Percentiles rank a stretch among this genome's conserved stretches.
These are phyloP conservation scores for Cercospora sp. DNA, from an alignment of 2,329 filamentous ascomycete genomes.

Conservation along the genomic window DNA sequence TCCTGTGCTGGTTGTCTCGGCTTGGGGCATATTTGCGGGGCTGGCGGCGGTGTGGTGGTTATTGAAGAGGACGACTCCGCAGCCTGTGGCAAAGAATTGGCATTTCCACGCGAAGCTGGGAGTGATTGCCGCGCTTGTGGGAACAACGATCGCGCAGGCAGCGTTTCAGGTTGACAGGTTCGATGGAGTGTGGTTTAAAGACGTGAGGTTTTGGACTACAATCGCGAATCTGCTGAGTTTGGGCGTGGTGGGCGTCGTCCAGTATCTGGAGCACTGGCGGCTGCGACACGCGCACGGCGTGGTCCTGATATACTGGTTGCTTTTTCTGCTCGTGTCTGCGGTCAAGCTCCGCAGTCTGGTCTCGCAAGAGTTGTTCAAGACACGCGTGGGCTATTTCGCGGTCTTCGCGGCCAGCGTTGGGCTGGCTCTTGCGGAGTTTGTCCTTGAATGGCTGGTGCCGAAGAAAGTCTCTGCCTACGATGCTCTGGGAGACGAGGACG, in stretches of 20 bases:
- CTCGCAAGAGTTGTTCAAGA: conserved; percentile 69
- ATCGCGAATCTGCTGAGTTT: conserved; percentile 71
- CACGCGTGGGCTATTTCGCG: conserved; percentile 72
- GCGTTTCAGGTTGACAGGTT: conserved; percentile 73
- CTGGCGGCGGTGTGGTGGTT: conserved; percentile 78
- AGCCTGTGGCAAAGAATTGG: conserved; percentile 76
- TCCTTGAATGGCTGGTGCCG: conserved; percentile 83
- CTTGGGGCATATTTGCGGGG: conserved; percentile 79
- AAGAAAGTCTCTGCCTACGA: conserved; percentile 71
- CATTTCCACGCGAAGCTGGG: conserved; percentile 88
- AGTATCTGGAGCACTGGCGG: conserved; percentile 83
- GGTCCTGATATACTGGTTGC: conserved; percentile 88
- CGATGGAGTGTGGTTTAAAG: conserved; percentile 69
- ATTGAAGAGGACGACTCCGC: conserved; percentile 65
- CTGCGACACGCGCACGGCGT: conserved; percentile 84
- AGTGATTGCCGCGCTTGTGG: conserved; percentile 68
- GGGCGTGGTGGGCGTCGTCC: conserved; percentile 71
- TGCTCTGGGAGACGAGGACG: conserved; percentile 66
- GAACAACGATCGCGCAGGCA: conserved; percentile 70
- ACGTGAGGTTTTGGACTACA: conserved; percentile 86
- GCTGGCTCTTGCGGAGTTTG: conserved; percentile 69
- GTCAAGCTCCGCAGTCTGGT: conserved; percentile 86
- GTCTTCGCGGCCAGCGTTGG: conserved; percentile 72
- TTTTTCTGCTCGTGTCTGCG: conserved; percentile 73
- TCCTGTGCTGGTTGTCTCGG: conserved; percentile 72